These are phyloP conservation scores for Trametes cinnabarina DNA, from an alignment of 768 basidiomycete species.

Conservation along the genomic window DNA sequence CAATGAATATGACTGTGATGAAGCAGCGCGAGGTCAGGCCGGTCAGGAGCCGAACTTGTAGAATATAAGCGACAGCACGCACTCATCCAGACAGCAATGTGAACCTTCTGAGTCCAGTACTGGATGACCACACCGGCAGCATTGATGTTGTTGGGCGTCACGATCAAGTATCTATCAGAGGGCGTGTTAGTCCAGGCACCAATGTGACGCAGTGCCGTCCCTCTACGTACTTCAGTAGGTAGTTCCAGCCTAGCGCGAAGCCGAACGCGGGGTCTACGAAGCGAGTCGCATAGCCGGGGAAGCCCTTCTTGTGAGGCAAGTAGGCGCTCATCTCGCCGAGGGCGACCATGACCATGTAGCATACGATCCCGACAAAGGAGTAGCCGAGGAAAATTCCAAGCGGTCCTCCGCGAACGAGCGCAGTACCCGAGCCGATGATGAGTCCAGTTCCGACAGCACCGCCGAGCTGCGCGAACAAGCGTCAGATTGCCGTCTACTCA, in stretches of 20 bases:
- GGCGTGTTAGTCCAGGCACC: neutral
- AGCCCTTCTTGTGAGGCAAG: slow-evolving; percentile 59
- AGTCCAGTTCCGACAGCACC: slow-evolving; percentile 35
- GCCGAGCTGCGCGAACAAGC: slow-evolving; percentile 25
- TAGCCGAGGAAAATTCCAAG: slow-evolving; percentile 45
- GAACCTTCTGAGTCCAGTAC: slow-evolving; percentile 35
- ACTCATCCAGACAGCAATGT: slow-evolving; percentile 60
- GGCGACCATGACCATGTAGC: slow-evolving; percentile 58
- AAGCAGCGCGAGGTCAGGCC: neutral
- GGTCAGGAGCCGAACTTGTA: no score
- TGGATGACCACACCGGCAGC: slow-evolving; percentile 48
- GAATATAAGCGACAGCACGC: slow-evolving; percentile 20
- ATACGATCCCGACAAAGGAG: slow-evolving; percentile 51
- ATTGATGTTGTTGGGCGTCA: slow-evolving; percentile 66
- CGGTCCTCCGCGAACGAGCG: slow-evolving; percentile 53
- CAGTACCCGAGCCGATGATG: slow-evolving; percentile 51
- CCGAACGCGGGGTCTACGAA: slow-evolving; percentile 68
- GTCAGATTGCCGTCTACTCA: no score
- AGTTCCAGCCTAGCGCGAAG: slow-evolving; percentile 66
- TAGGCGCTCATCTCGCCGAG: slow-evolving; percentile 40
- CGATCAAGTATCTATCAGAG: slow-evolving; percentile 49
- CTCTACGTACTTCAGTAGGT: slow-evolving; percentile 45
- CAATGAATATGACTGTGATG: slow-evolving; percentile 52
- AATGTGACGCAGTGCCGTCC: slow-evolving; percentile 12
- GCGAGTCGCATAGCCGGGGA: slow-evolving; percentile 56